Evolutionary conservation across 1,284 basidiomycete species (phyloP).

Genomic region (Schizophyllum amplum): DNA sequence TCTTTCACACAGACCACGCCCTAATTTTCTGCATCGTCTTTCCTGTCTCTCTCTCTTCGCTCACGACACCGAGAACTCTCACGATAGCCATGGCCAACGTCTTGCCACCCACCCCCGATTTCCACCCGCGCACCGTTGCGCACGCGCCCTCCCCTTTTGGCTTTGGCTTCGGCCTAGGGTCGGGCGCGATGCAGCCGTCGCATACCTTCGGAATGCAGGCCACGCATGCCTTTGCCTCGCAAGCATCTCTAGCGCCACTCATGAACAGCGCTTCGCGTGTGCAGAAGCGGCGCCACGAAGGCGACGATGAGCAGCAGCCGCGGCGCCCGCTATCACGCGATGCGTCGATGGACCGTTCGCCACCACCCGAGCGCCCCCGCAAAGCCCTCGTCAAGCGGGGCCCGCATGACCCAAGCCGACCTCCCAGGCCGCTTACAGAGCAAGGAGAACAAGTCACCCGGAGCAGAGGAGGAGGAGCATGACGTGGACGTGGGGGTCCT

Average conservation of each 20-base stretch:
- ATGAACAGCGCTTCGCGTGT: slow-evolving; percentile 24
- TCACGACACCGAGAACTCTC: slow-evolving; percentile 14
- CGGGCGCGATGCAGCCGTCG: slow-evolving; percentile 16
- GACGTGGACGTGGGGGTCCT: slow-evolving; percentile 74
- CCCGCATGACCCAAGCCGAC: slow-evolving; percentile 35
- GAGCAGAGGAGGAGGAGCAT: slow-evolving; percentile 35
- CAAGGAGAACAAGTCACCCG: slow-evolving; percentile 36
- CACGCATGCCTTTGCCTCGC: slow-evolving; percentile 16
- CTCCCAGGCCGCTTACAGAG: slow-evolving; percentile 29
- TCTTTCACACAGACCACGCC: not conserved
- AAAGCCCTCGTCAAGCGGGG: slow-evolving; percentile 59
- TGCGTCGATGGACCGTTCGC: slow-evolving; percentile 72
- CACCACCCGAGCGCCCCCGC: slow-evolving; percentile 68
- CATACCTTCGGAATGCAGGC: slow-evolving; percentile 24
- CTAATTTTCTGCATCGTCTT: slow-evolving; percentile 1
- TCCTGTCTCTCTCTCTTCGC: slow-evolving; percentile 15
- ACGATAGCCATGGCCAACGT: slow-evolving; percentile 54
- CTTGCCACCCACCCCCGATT: slow-evolving; percentile 56
- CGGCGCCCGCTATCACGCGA: slow-evolving; percentile 31
- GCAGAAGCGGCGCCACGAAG: slow-evolving; percentile 57
- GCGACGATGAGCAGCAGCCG: slow-evolving; percentile 32
- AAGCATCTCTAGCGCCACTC: not conserved
- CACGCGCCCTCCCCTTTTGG: slow-evolving; percentile 59
- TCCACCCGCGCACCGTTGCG: slow-evolving; percentile 51
- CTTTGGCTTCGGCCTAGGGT: slow-evolving; percentile 53